Base-by-base conservation (phyloP, 2,329 filamentous ascomycete genomes). In the Macrophomina phaseolina region DNA sequence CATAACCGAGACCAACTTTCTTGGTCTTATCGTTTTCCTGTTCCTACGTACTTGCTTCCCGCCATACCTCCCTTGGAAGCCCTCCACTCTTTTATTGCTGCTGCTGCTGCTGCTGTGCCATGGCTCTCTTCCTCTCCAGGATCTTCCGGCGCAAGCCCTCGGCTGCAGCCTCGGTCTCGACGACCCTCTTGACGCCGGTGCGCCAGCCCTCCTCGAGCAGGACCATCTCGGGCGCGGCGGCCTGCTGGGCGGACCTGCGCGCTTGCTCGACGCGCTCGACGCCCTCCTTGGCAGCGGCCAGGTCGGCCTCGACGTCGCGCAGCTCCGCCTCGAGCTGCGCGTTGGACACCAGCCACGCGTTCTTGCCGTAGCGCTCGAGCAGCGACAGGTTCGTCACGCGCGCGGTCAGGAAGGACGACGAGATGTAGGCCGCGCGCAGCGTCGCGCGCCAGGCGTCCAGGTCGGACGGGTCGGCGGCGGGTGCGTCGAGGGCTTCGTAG, bases 281-380 rank as follows among this genome's bases (percentile, higher is more conserved):
- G 70, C 91, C 88, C 67, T 85, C 83, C 77, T 89, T 90, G 23
- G 86, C 81, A 46, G 83, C 84, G 14, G 88, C 89, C 60, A 98
- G 83, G 73, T 97, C 93, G 52, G 83, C 83, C 83, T 98, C 94
- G 32, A 96, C 74, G 12, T 78, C 78, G 61, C 85, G 84, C 62
- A 96, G 79, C 49, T 92, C 86, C 51, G 87, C 87, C 80, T 97
- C 94, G 23, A 93, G 79, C 71, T 91, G 88, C 72, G 90, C 87
- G 78, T 99, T 99, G 5, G 88, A 88, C 8, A 97, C 86, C 65
- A 99, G 84, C 94, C 95, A 98, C 9, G 92, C 90, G 78, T 97
- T 97, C 80, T 92, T 92, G 71, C 94, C 95, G 78, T 90, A 90
- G 61, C 85, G 85, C 73, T 95, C 91, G 23, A 97, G 86, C n/a